Conservation (phyloP, 305 asterid genomes). For the Rubia tinctorum region DNA sequence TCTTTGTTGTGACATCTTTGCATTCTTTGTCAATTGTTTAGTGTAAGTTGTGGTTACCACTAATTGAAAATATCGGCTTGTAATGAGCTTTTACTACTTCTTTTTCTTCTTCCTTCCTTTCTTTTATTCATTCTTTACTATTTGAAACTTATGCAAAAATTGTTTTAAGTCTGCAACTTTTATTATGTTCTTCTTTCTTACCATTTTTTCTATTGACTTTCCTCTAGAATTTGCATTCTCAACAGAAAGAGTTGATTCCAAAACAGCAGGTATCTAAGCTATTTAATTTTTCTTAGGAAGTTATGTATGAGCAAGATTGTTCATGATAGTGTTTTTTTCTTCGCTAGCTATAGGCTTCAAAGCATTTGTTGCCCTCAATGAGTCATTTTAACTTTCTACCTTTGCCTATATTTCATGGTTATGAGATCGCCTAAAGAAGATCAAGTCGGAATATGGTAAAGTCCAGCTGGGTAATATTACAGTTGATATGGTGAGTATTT, state of each 20-base stretch:
- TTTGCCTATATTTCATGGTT: constrained; percentile 10
- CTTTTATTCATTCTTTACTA: neutral
- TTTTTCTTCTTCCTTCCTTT: neutral
- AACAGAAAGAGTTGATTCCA: constrained; percentile 83
- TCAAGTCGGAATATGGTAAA: too few relatives aligned
- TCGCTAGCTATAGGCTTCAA: neutral
- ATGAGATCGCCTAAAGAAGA: too few relatives aligned
- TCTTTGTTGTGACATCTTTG: neutral
- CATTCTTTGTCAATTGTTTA: neutral
- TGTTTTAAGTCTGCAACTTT: neutral
- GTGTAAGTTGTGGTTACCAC: neutral
- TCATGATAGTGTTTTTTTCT: neutral
- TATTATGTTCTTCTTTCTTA: neutral
- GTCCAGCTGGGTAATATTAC: too few relatives aligned
- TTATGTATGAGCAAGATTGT: neutral
- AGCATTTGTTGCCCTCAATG: neutral
- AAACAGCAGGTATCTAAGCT: constrained; percentile 74
- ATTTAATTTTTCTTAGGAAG: neutral
- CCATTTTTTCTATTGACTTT: constrained; percentile 11
- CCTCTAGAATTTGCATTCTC: constrained; percentile 65
- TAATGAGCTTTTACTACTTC: neutral
- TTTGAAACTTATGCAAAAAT: neutral
- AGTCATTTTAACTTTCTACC: neutral
- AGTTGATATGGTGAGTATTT: constrained; percentile 42
- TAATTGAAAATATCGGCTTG: neutral